phyloP scores from a whole-genome alignment of 140 eudicot species.

The Senecio squalidus region DNA sequence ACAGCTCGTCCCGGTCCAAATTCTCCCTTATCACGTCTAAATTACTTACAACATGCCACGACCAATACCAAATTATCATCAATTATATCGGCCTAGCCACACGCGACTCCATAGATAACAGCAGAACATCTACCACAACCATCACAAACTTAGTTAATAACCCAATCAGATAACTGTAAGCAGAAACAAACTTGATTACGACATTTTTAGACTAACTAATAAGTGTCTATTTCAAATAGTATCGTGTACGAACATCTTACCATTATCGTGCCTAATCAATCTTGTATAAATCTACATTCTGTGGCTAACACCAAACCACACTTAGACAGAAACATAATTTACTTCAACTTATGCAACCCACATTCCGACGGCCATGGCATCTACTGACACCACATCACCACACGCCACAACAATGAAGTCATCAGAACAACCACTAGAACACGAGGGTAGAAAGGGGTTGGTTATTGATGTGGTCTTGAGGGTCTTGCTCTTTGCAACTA shows the following conservation, averaged over 20 bases:
- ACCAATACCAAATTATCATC: too few relatives aligned
- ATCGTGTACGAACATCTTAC: background rate
- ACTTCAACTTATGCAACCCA: background rate
- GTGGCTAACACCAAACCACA: background rate
- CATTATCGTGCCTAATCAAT: background rate
- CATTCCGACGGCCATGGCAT: constrained; percentile 11
- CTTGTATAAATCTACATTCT: background rate
- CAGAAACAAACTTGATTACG: too few relatives aligned
- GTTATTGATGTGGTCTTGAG: constrained; percentile 26
- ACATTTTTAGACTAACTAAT: background rate
- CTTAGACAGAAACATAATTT: background rate
- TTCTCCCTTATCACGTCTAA: too few relatives aligned
- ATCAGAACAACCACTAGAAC: background rate
- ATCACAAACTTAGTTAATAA: background rate
- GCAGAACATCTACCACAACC: background rate
- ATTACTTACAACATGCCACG: too few relatives aligned
- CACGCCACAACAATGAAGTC: constrained; percentile 7
- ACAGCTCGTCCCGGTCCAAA: too few relatives aligned
- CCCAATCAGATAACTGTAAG: background rate
- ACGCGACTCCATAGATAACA: background rate
- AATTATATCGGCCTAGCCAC: background rate
- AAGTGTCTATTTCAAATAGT: background rate
- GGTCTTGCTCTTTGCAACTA: constrained; percentile 19
- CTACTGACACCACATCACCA: background rate
- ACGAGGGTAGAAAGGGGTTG: background rate